phyloP scores from a whole-genome alignment of 2,329 filamentous ascomycete species.

The Ilyonectria mors-panacis region DNA sequence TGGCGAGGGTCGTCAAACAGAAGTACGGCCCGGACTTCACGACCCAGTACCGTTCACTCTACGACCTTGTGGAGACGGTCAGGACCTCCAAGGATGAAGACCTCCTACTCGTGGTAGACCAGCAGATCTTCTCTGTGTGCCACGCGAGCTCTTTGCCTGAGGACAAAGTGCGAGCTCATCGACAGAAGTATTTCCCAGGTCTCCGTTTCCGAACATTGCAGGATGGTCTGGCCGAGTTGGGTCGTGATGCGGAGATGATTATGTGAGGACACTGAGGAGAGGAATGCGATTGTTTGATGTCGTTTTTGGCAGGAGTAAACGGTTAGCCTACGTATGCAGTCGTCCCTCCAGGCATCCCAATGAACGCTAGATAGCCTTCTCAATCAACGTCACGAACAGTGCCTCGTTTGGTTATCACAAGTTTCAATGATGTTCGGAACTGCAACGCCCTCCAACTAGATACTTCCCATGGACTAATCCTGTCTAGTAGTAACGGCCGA shows the following conservation, averaged over 20 bases:
- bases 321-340: no score
- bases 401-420: no score
- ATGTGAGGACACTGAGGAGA: neutral
- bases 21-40: neutral
- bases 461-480: no score
- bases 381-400: no score
- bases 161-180: slow-evolving; percentile 1
- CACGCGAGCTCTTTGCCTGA: neutral
- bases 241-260: neutral
- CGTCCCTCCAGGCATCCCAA: no score
- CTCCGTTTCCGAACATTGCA: slow-evolving; percentile 3
- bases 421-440: no score
- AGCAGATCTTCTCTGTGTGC: neutral
- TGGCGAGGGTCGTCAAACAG: neutral
- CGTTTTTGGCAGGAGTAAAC: no score
- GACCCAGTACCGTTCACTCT: neutral
- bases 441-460: no score
- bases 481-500: no score
- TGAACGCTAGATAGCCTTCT: no score
- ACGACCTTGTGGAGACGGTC: neutral
- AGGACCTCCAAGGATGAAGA: neutral
- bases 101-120: neutral
- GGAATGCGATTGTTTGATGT: no score
- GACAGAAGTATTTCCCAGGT: slow-evolving; percentile 5
- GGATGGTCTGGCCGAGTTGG: slow-evolving; percentile 1